Percentiles rank a stretch among this genome's conserved stretches.
Evolutionary conservation across 2,329 filamentous ascomycete species (phyloP).

Genomic region (Rhynchosporium secalis): DNA sequence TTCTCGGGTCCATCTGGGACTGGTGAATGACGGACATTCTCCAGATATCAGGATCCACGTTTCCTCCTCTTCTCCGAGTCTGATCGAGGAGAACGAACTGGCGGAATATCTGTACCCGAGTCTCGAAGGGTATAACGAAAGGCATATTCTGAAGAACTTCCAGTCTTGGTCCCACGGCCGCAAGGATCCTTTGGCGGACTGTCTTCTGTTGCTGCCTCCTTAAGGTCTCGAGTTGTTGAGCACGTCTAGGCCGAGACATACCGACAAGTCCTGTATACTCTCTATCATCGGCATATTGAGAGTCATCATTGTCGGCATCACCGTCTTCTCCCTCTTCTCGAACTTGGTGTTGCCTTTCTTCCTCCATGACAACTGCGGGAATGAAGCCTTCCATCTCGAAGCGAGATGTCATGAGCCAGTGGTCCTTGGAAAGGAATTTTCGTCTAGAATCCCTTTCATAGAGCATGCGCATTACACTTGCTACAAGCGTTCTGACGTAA

Average conservation of each 20-base stretch:
- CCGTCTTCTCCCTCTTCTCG: conserved; percentile 60
- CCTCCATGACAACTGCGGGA: conserved; percentile 80
- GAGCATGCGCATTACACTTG: conserved; percentile 78
- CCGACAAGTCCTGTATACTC: conserved; percentile 49
- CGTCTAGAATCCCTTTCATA: conserved; percentile 92
- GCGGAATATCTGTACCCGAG: conserved; percentile 87
- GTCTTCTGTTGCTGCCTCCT: conserved; percentile 65
- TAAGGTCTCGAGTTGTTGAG: conserved; percentile 61
- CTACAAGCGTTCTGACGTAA: conserved; percentile 77
- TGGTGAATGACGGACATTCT: conserved; percentile 58
- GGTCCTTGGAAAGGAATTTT: conserved; percentile 75
- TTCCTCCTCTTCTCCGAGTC: conserved; percentile 68
- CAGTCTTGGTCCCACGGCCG: conserved; percentile 79
- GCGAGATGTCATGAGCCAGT: conserved; percentile 89
- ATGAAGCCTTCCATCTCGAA: conserved; percentile 92
- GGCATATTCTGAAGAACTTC: conserved; percentile 96
- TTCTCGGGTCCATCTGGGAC: conserved; percentile 29
- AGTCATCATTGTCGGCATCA: conserved; percentile 46
- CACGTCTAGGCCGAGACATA: conserved; percentile 61
- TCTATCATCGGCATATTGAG: conserved; percentile 35
- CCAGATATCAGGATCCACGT: conserved; percentile 74
- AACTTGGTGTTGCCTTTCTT: conserved; percentile 73
- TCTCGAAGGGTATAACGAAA: conserved; percentile 92
- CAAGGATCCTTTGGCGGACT: conserved; percentile 69
- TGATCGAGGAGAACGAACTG: conserved; percentile 90